phyloP scores from a whole-genome alignment of 305 asterid genomes.

The Rubia tinctorum region DNA sequence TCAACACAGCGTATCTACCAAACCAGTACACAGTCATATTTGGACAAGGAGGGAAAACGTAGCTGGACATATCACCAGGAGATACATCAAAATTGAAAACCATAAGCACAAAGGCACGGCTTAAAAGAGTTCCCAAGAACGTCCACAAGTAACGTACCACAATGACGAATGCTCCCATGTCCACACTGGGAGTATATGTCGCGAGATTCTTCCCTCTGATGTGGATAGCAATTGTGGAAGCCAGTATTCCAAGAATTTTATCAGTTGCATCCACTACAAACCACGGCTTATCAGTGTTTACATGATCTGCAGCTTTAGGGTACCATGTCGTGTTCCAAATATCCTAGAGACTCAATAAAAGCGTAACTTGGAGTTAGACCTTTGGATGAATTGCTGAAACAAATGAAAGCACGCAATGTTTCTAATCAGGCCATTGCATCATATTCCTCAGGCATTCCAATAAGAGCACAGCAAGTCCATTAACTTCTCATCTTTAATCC shows the following conservation, averaged over 20 bases:
- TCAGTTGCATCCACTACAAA: constrained; percentile 89
- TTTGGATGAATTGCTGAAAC: constrained; percentile 6
- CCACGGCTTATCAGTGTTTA: constrained; percentile 85
- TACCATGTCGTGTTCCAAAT: constrained; percentile 94
- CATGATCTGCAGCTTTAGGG: constrained; percentile 89
- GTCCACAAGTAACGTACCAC: constrained; percentile 49
- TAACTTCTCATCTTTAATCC: neutral
- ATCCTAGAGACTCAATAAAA: constrained; percentile 48
- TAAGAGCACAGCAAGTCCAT: neutral
- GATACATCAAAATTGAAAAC: neutral
- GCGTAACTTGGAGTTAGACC: constrained; percentile 9
- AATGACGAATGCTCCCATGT: constrained; percentile 97
- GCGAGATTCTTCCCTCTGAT: constrained; percentile 91
- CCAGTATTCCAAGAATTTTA: constrained; percentile 88
- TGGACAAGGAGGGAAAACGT: neutral
- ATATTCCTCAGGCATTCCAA: neutral
- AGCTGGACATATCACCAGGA: neutral
- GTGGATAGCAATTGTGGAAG: constrained; percentile 83
- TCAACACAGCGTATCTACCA: neutral
- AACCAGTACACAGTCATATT: neutral
- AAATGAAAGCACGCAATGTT: neutral
- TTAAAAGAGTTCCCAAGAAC: neutral
- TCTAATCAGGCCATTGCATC: neutral
- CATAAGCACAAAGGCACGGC: neutral
- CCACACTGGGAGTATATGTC: constrained; percentile 93